These are phyloP conservation scores for Aspergillus affinis DNA, from an alignment of 495 filamentous ascomycete species.

Conservation along the genomic window DNA sequence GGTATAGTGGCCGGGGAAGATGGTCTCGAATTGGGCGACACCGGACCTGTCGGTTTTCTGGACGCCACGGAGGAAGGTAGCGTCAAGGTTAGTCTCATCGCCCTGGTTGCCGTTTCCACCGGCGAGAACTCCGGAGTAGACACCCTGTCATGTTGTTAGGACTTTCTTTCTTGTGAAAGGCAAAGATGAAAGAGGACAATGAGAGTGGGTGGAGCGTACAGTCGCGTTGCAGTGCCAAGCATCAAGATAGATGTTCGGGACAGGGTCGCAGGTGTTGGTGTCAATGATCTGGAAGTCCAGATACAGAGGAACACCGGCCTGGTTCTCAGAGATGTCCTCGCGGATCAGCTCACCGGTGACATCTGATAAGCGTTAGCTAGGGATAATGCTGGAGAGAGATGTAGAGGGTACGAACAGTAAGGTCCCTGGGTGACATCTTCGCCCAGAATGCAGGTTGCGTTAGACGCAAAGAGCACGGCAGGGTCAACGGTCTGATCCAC, in stretches of 20 bases:
- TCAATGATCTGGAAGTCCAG: constrained; percentile 63
- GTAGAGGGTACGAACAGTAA: constrained; percentile 34
- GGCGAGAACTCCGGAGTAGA: constrained; percentile 57
- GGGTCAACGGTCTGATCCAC: constrained; percentile 50
- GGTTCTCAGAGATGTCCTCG: constrained; percentile 52
- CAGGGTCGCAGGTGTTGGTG: constrained; percentile 54
- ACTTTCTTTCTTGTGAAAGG: constrained; percentile 5
- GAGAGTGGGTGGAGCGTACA: constrained; percentile 12
- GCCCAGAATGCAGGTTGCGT: constrained; percentile 55
- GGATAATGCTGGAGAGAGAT: neutral
- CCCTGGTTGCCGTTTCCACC: constrained; percentile 50
- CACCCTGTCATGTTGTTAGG: constrained; percentile 36
- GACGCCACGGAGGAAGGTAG: constrained; percentile 54
- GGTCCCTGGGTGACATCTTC: constrained; percentile 58
- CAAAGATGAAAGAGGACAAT: neutral
- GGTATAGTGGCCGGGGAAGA: constrained; percentile 59
- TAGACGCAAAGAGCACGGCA: constrained; percentile 50
- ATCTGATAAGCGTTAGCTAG: constrained; percentile 21
- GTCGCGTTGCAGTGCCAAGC: constrained; percentile 57
- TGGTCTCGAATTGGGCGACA: constrained; percentile 50
- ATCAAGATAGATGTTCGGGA: constrained; percentile 58
- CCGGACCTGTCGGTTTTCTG: constrained; percentile 51
- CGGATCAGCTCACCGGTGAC: constrained; percentile 55
- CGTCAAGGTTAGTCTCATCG: constrained; percentile 42
- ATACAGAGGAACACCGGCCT: constrained; percentile 55